These are phyloP conservation scores for Sergeia podlipaevii DNA, from an alignment of 208 protist genomes.

Conservation along the genomic window DNA sequence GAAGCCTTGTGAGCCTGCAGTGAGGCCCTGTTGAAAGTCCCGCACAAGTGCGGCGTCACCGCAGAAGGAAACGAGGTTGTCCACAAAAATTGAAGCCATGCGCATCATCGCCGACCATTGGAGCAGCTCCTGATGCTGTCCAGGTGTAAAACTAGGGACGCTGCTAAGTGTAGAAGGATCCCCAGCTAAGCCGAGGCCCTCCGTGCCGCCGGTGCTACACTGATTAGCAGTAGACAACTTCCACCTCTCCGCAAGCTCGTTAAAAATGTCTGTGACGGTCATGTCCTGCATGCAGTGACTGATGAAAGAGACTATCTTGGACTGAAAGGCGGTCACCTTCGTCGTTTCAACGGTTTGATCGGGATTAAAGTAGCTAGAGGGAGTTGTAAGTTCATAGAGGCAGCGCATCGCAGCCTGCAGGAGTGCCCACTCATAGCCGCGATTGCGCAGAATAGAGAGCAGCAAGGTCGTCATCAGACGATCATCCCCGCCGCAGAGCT, in stretches of 20 bases:
- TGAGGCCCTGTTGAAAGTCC: conserved; percentile 36
- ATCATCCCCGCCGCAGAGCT: conserved; percentile 63
- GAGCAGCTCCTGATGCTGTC: conserved; percentile 53
- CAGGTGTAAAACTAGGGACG: conserved; percentile 20
- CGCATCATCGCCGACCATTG: conserved; percentile 61
- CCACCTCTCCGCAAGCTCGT: conserved; percentile 50
- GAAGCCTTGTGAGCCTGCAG: conserved; percentile 40
- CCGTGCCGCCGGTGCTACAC: conserved; percentile 18
- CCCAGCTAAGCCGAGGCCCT: conserved; percentile 31
- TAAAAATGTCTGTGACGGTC: conserved; percentile 37
- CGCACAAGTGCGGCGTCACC: conserved; percentile 21
- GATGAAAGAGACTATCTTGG: conserved; percentile 49
- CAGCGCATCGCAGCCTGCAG: conserved; percentile 67
- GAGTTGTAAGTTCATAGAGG: conserved; percentile 78
- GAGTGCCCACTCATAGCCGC: conserved; percentile 69
- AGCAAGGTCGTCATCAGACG: conserved; percentile 40
- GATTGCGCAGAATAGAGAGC: conserved; percentile 38
- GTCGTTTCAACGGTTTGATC: conserved; percentile 37
- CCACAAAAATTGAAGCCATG: conserved; percentile 52
- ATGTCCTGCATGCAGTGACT: conserved; percentile 26
- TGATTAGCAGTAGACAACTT: conserved; percentile 25
- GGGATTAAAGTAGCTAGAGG: conserved; percentile 68
- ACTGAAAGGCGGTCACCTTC: conserved; percentile 63
- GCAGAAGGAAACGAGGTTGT: conserved; percentile 79
- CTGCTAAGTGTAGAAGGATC: conserved; percentile 21